phyloP scores from a whole-genome alignment of 768 basidiomycete species.

The Lactarius pseudohatsudake region DNA sequence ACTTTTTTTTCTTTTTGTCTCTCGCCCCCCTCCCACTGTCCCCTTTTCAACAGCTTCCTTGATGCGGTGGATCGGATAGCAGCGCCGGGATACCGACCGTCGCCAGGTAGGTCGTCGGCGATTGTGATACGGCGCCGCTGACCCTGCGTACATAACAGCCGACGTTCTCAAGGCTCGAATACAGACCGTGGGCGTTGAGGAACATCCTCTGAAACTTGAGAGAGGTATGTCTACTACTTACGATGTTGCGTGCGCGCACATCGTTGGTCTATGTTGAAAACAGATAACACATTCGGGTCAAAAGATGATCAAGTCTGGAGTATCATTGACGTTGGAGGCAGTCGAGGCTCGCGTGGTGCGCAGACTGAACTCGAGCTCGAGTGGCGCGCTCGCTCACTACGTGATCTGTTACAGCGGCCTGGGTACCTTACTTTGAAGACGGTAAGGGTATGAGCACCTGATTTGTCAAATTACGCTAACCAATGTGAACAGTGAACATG shows the following conservation, averaged over 20 bases:
- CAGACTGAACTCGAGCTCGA: conserved; percentile 1
- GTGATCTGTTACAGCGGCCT: conserved; percentile 44
- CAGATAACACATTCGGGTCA: conserved; percentile 16
- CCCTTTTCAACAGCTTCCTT: conserved; percentile 48
- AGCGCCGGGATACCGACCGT: conserved; percentile 50
- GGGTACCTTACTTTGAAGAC: conserved; percentile 72
- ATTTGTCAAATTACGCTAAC: not conserved
- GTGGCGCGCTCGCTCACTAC: conserved; percentile 3
- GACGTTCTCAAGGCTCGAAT: conserved; percentile 67
- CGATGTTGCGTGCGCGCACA: not conserved
- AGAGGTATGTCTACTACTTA: conserved; percentile 34
- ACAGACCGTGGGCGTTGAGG: conserved; percentile 63
- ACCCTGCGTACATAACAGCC: conserved; percentile 36
- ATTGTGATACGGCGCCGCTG: not conserved
- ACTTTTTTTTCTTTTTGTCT: not conserved
- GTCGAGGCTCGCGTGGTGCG: conserved; percentile 53
- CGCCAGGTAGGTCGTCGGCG: conserved; percentile 39
- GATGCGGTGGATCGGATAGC: conserved; percentile 54
- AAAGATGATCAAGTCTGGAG: conserved; percentile 50
- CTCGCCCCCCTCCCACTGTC: not conserved
- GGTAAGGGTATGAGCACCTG: conserved; percentile 38
- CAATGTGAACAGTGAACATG: conserved; percentile 46
- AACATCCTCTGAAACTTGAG: conserved; percentile 57
- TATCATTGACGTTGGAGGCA: conserved; percentile 68
- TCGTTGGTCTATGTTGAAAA: not conserved